Percentiles rank a stretch among this genome's conserved stretches.
phyloP scores from a whole-genome alignment of 2,329 filamentous ascomycete species.

The Epichloe hybrida region DNA sequence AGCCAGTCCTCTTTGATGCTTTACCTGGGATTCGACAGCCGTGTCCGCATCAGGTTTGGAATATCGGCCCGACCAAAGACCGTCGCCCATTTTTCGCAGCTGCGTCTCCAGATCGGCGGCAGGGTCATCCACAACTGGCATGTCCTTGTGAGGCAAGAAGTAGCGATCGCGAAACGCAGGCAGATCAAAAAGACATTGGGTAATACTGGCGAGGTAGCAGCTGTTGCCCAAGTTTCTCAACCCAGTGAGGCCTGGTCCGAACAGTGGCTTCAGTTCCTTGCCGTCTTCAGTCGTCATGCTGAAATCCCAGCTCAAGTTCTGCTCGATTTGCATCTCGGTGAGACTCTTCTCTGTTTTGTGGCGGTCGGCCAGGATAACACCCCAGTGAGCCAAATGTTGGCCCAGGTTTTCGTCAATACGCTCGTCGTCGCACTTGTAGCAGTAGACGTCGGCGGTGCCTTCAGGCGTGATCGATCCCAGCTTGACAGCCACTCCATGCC shows the following conservation, averaged over 20 bases:
- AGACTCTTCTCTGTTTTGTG: slow-evolving; percentile 97
- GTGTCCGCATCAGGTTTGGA: slow-evolving; percentile 64
- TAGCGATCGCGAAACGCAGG: slow-evolving; percentile 75
- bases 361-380: slow-evolving; percentile 78
- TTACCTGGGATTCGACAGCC: slow-evolving; percentile 42
- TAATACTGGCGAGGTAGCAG: slow-evolving; percentile 84
- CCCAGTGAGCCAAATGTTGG: slow-evolving; percentile 79
- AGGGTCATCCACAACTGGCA: slow-evolving; percentile 51
- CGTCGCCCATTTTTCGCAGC: slow-evolving; percentile 81
- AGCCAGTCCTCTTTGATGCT: slow-evolving; percentile 54
- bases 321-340: slow-evolving; percentile 95
- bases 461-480: slow-evolving; percentile 93
- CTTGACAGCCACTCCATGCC: slow-evolving; percentile 88
- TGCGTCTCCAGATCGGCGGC: slow-evolving; percentile 91
- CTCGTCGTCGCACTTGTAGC: slow-evolving; percentile 91
- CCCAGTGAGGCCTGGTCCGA: slow-evolving; percentile 76
- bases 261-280: slow-evolving; percentile 71
- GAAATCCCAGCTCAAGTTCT: slow-evolving; percentile 93
- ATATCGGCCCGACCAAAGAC: slow-evolving; percentile 82
- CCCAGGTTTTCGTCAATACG: slow-evolving; percentile 69
- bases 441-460: slow-evolving; percentile 90
- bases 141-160: slow-evolving; percentile 45
- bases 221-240: slow-evolving; percentile 94
- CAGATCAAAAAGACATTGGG: slow-evolving; percentile 83
- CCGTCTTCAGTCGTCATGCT: slow-evolving; percentile 91